These are phyloP conservation scores for Nothomitra cinnamomea DNA, from an alignment of 2,329 filamentous ascomycete species.

Conservation along the genomic window DNA sequence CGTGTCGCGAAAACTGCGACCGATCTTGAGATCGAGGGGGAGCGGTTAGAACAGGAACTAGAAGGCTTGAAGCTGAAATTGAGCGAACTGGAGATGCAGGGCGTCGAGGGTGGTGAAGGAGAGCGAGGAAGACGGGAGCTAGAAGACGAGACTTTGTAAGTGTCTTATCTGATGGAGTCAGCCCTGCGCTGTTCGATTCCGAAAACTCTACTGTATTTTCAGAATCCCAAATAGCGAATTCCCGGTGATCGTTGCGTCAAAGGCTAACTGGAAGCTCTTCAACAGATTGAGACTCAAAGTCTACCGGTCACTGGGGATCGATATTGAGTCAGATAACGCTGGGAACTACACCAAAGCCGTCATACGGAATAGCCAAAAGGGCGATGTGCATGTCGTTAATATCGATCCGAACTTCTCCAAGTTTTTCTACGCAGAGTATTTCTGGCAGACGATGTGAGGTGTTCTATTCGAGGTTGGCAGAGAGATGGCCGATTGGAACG, in stretches of 20 bases:
- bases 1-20: constrained; percentile 79
- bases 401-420: constrained; percentile 83
- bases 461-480: too few relatives aligned
- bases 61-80: constrained; percentile 58
- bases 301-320: constrained; percentile 80
- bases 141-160: constrained; percentile 32
- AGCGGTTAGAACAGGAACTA: constrained; percentile 66
- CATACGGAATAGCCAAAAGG: constrained; percentile 69
- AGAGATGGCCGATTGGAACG: too few relatives aligned
- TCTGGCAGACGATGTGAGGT: constrained; percentile 68
- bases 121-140: constrained; percentile 33
- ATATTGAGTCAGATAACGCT: constrained; percentile 63
- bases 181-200: background rate
- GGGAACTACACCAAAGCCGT: constrained; percentile 77
- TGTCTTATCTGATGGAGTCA: constrained; percentile 6
- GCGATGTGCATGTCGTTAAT: constrained; percentile 87
- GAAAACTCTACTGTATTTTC: background rate
- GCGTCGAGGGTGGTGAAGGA: constrained; percentile 52
- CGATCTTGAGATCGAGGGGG: constrained; percentile 86
- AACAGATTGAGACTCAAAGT: constrained; percentile 64
- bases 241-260: background rate
- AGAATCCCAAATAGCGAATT: background rate
- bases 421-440: constrained; percentile 89
- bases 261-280: background rate
- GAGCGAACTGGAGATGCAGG: constrained; percentile 72